A percentile compares a stretch with the other conserved stretches of the same genome.
Conservation (phyloP, 2,329 filamentous ascomycete genomes). For the Fusarium paranaense region DNA sequence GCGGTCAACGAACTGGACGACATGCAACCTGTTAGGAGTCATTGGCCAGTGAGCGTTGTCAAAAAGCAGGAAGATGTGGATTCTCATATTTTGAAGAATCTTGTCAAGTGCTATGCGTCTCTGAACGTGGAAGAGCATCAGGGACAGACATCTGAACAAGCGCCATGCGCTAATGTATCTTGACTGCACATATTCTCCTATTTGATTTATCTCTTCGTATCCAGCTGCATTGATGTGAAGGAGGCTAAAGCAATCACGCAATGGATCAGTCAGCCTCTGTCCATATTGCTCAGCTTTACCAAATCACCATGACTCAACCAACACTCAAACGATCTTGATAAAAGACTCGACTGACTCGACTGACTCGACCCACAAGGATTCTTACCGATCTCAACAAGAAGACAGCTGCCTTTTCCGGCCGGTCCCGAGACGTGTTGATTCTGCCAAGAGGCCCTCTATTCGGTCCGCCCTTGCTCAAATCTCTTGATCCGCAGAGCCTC, state of each 20-base stretch:
- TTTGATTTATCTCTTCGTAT: background rate
- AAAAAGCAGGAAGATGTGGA: slow-evolving; percentile 45
- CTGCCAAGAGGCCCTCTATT: background rate
- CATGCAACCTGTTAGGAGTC: slow-evolving; percentile 43
- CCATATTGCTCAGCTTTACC: background rate
- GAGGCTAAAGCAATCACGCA: background rate
- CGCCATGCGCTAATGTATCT: background rate
- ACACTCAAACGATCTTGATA: background rate
- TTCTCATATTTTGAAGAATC: slow-evolving; percentile 33
- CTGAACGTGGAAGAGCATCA: slow-evolving; percentile 13
- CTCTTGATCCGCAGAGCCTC: background rate
- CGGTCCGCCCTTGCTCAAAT: background rate
- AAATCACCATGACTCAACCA: background rate
- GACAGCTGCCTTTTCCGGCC: background rate
- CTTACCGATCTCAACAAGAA: background rate
- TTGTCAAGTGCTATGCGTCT: slow-evolving; percentile 35
- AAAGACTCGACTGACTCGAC: background rate
- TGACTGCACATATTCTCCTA: background rate
- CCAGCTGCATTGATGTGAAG: background rate
- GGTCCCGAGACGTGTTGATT: background rate
- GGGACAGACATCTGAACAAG: background rate
- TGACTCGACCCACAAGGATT: background rate
- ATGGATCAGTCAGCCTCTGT: background rate
- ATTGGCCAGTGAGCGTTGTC: slow-evolving; percentile 48
- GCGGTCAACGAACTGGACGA: slow-evolving; percentile 30